phyloP scores from a whole-genome alignment of 192 early-diverging fungal genomes.

The Entomortierella lignicola region DNA sequence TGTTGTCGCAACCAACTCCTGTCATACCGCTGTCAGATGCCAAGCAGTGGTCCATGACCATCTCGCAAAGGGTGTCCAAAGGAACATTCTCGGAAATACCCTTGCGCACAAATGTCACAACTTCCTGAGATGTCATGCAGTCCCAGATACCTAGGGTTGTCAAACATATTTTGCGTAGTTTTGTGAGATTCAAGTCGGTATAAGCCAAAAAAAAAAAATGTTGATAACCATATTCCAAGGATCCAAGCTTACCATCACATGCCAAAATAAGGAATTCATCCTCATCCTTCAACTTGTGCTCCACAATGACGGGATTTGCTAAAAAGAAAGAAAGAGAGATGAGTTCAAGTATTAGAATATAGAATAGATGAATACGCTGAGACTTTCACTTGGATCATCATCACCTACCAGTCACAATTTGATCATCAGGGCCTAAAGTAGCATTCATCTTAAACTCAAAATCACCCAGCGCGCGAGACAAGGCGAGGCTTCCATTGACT shows the following conservation, averaged over 20 bases:
- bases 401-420: constrained; percentile 85
- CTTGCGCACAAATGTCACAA: constrained; percentile 85
- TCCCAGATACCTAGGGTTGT: constrained; percentile 93
- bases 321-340: not conserved
- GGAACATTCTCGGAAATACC: constrained; percentile 70
- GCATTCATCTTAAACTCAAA: constrained; percentile 98
- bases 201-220: no score
- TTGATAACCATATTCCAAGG: no score
- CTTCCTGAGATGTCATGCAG: constrained; percentile 91
- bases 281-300: constrained; percentile 65
- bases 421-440: constrained; percentile 81
- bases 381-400: not conserved
- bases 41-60: constrained; percentile 92
- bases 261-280: constrained; percentile 97
- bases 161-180: not conserved
- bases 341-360: not conserved
- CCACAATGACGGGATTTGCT: constrained; percentile 87
- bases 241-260: constrained; percentile 91
- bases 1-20: constrained; percentile 99
- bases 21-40: constrained; percentile 89
- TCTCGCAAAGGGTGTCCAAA: constrained; percentile 82
- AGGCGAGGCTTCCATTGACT: constrained; percentile 97
- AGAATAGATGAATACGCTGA: no score
- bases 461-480: constrained; percentile 97
- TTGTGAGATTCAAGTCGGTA: not conserved